A percentile compares a stretch with the other conserved stretches of the same genome.
These are phyloP conservation scores for Globisporangium polare DNA, from an alignment of 352 stramenopile species.

Conservation along the genomic window DNA sequence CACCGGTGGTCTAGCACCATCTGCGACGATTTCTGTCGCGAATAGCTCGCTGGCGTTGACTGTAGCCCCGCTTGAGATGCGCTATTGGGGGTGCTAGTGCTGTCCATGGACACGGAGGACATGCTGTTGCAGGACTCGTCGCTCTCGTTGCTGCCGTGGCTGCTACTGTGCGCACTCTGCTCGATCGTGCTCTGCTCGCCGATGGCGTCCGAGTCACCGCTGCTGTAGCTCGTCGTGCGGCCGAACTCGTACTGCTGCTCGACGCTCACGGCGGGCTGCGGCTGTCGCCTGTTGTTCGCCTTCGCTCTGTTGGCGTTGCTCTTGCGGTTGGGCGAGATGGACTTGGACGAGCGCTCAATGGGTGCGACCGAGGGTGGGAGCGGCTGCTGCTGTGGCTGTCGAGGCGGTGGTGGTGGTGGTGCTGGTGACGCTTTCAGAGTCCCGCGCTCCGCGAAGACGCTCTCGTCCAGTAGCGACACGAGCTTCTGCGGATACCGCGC, in stretches of 20 bases:
- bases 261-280: conserved; percentile 4
- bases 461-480: conserved; percentile 30
- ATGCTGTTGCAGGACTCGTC: conserved; percentile 13
- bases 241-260: conserved; percentile 24
- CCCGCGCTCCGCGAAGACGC: conserved; percentile 10
- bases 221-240: conserved; percentile 5
- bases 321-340: conserved; percentile 3
- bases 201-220: background rate
- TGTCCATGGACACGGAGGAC: conserved; percentile 3
- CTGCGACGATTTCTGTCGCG: conserved; percentile 14
- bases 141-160: conserved; percentile 16
- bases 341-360: conserved; percentile 16
- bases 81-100: conserved; percentile 16
- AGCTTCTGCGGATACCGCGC: conserved; percentile 14
- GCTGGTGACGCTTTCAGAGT: background rate
- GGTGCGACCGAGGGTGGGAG: conserved; percentile 3
- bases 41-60: conserved; percentile 3
- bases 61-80: conserved; percentile 6
- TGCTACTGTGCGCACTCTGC: conserved; percentile 16
- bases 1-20: conserved; percentile 56
- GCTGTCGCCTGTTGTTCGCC: conserved; percentile 6
- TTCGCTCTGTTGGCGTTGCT: conserved; percentile 26
- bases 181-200: conserved; percentile 11
- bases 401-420: background rate
- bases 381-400: background rate